Conservation (phyloP, 768 basidiomycete species). For the Lactifluus rugatus region DNA sequence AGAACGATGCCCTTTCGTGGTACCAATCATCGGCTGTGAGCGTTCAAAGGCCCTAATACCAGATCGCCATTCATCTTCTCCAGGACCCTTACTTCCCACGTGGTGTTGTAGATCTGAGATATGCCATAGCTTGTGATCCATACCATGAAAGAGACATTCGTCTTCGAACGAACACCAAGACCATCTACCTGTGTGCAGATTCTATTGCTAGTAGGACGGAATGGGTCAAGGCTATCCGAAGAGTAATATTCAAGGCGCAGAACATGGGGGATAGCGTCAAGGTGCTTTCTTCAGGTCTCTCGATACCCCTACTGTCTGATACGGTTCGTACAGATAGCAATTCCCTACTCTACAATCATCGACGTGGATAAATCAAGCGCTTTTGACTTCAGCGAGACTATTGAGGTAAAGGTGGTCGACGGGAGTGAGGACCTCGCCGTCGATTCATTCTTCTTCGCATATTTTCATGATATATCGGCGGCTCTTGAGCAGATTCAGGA, state of each 20-base stretch:
- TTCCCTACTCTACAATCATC: conserved; percentile 82
- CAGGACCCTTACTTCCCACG: conserved; percentile 98
- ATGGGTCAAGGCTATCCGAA: conserved; percentile 93
- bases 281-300: conserved; percentile 31
- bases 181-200: conserved; percentile 61
- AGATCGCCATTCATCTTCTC: conserved; percentile 7
- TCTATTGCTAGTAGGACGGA: conserved; percentile 79
- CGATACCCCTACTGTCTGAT: neutral
- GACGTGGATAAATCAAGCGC: conserved; percentile 83
- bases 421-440: conserved; percentile 66
- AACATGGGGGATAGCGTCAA: conserved; percentile 96
- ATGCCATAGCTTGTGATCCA: conserved; percentile 83
- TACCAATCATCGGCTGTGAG: conserved; percentile 86
- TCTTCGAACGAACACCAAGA: conserved; percentile 74
- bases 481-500: conserved; percentile 78
- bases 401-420: conserved; percentile 88
- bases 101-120: conserved; percentile 91
- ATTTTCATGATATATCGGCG: conserved; percentile 71
- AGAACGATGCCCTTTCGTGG: conserved; percentile 95
- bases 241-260: conserved; percentile 91
- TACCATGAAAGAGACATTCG: conserved; percentile 70
- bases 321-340: conserved; percentile 55
- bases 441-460: conserved; percentile 92
- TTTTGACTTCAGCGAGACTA: conserved; percentile 93
- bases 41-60: neutral